Base-by-base conservation (phyloP, 2,329 filamentous ascomycete genomes). In the Emmonsia crescens region DNA sequence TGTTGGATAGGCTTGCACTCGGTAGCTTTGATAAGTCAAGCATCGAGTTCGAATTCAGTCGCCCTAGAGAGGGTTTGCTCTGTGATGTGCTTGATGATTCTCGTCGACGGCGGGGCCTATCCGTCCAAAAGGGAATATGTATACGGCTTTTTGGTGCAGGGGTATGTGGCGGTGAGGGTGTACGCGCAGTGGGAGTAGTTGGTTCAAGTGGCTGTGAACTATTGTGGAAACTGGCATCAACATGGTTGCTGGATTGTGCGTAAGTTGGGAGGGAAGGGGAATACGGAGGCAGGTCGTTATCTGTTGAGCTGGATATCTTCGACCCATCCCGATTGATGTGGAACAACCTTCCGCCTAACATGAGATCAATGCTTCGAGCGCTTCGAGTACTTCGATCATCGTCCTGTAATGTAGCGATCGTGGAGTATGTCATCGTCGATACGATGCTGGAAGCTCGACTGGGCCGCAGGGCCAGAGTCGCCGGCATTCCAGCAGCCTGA, bases 271-370 rank as follows among this genome's bases (percentile, higher is more conserved):
- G 19, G 19, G 62, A 57, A 16, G 64, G 59, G 3, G 66, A 65
- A 60, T 68, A 68, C 2, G 66, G 65, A 38, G 67, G 67, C 19
- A 67, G 59, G 49, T 61, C 62, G 21, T 58, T 57, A 36, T 64
- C 63, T 21, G 66, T 61, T 24, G 54, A 56, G 27, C 66, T 65
- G 16, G 68, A 69, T 51, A 71, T 66, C 29, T 60, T 64, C 4
- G 71, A 72, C 2, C 68, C 71, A 62, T 73, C 70, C 54, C 71
- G 68, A 62, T 67, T 71, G 62, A 73, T 73, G 24, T 70, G 63
- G 60, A 72, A 73, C 42, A 66, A 61, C 59, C 67, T 68, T 8
- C 66, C 67, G 16, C 68, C 71, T 36, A 71, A 59, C 42, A 68
- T 62, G 40, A 73, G 62, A 61, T 73, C 70, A 51, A 73, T 67